Conservation (phyloP, 139 green algal genomes). For the Chlamydomonas applanata region DNA sequence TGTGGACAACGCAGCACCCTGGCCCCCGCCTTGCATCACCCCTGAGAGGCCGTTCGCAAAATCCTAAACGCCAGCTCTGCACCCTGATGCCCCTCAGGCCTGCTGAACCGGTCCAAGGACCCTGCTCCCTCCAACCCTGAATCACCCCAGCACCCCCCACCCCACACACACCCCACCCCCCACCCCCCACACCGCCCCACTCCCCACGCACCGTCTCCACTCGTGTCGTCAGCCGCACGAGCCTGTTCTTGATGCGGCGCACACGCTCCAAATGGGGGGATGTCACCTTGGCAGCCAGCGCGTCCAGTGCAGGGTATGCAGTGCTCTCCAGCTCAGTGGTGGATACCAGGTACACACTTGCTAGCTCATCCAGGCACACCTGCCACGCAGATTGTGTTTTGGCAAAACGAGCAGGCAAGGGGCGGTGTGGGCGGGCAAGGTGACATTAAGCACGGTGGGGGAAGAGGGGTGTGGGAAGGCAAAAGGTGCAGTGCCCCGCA, state of each 20-base stretch:
- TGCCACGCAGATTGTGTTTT: too few relatives aligned
- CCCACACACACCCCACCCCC: neutral
- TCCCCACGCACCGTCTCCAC: constrained; percentile 57
- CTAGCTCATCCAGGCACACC: constrained; percentile 34
- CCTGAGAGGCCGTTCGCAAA: too few relatives aligned
- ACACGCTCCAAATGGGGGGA: constrained; percentile 89
- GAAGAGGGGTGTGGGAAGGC: too few relatives aligned
- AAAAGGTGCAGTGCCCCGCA: too few relatives aligned
- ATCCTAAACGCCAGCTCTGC: too few relatives aligned
- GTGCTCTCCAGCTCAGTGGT: constrained; percentile 79
- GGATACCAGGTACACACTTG: neutral
- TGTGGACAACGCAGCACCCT: too few relatives aligned
- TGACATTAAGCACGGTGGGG: too few relatives aligned
- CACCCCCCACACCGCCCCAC: neutral
- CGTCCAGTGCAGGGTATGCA: constrained; percentile 84
- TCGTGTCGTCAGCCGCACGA: constrained; percentile 61
- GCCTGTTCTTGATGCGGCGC: constrained; percentile 83
- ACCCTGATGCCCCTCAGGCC: too few relatives aligned
- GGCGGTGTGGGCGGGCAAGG: neutral
- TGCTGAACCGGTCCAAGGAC: too few relatives aligned
- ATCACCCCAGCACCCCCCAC: neutral
- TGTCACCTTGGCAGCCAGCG: constrained; percentile 80
- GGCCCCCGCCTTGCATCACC: too few relatives aligned
- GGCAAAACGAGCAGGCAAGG: neutral
- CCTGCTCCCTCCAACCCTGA: neutral